Evolutionary conservation across 345 rosid genomes (phyloP).

Genomic region (Alliaria petiolata): DNA sequence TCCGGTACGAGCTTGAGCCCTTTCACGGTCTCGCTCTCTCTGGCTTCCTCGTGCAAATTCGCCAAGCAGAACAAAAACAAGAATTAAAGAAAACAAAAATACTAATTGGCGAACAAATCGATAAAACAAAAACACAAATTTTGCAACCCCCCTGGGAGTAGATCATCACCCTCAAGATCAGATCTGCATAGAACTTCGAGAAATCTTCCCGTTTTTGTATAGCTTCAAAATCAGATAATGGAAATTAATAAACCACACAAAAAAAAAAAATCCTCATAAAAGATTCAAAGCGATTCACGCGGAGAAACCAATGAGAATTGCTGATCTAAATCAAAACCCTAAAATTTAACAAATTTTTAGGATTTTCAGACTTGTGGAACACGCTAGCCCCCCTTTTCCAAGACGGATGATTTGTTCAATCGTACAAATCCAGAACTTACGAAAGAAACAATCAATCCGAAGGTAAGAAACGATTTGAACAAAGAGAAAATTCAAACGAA

Average conservation of each 20-base stretch:
- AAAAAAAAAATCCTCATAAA: no score
- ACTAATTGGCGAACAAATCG: neutral
- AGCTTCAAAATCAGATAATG: slow-evolving; percentile 9
- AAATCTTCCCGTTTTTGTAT: neutral
- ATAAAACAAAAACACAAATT: neutral
- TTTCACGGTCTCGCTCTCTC: slow-evolving; percentile 83
- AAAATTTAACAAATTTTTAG: neutral
- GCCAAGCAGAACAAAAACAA: neutral
- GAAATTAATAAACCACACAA: neutral
- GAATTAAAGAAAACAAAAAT: slow-evolving; percentile 30
- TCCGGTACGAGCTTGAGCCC: slow-evolving; percentile 56
- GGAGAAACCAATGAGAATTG: neutral
- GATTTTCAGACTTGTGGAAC: neutral
- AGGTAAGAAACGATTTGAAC: neutral
- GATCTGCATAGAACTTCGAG: neutral
- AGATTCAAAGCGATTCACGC: neutral
- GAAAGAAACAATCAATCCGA: neutral
- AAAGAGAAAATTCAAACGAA: neutral
- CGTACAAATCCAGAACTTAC: neutral
- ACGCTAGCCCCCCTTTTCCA: neutral
- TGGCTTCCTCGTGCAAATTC: slow-evolving; percentile 60
- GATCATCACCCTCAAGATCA: neutral
- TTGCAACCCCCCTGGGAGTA: slow-evolving; percentile 1
- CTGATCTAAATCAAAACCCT: neutral
- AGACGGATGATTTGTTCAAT: neutral